Percentiles rank a stretch among this genome's conserved stretches.
phyloP scores from a whole-genome alignment of 2,329 filamentous ascomycete genomes.

The Beauveria caledonica region DNA sequence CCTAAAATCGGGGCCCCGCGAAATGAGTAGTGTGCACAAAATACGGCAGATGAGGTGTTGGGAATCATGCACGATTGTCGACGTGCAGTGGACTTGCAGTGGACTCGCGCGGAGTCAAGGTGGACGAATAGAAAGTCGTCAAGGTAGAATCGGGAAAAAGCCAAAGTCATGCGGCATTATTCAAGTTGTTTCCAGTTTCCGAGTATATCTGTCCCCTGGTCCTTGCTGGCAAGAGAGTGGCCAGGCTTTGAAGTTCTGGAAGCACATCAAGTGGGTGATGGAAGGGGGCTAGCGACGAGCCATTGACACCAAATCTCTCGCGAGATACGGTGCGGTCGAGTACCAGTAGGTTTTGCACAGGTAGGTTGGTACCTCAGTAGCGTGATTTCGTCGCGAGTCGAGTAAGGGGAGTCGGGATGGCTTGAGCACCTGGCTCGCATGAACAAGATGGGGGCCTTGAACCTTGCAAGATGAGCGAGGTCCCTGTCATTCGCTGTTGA shows the following conservation, averaged over 20 bases:
- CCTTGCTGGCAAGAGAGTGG: background rate
- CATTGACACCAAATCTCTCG: background rate
- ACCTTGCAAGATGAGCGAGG: background rate
- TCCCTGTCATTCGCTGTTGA: background rate
- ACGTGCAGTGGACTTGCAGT: constrained; percentile 4
- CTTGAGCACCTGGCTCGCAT: constrained; percentile 7
- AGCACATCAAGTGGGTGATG: background rate
- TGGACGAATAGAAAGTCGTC: background rate
- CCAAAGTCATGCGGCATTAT: constrained; percentile 5
- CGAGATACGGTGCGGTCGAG: background rate
- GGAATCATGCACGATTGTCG: constrained; percentile 4
- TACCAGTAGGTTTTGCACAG: background rate
- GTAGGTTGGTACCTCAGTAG: background rate
- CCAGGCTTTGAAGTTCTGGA: background rate
- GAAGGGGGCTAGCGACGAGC: background rate
- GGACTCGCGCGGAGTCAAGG: constrained; percentile 1
- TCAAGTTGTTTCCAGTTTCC: constrained; percentile 3
- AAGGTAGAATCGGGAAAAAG: background rate
- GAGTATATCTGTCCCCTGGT: background rate
- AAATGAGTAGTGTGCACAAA: constrained; percentile 1
- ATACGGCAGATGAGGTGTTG: constrained; percentile 6
- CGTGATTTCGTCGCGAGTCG: background rate
- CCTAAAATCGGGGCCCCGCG: constrained; percentile 7
- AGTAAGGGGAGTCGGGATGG: background rate
- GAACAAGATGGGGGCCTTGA: constrained; percentile 6